Conservation (phyloP, 805 yeast species). For the Saccharomycopsis sp. region DNA sequence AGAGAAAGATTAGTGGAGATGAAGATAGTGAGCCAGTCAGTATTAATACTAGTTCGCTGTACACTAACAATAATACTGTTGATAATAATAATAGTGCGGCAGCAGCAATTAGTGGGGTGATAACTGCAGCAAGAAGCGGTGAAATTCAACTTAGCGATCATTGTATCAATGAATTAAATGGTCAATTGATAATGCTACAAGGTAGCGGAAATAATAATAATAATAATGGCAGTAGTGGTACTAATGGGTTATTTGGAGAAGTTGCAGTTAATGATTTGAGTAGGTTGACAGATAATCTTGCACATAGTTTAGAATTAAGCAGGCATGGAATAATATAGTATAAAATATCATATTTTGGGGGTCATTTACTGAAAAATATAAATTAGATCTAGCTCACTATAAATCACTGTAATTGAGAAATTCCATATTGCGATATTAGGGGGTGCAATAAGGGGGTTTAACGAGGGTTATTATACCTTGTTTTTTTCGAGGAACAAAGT, state of each 20-base stretch:
- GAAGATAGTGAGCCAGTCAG: conserved; percentile 1
- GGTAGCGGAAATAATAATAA: neutral
- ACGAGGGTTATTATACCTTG: no score
- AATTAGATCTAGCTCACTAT: no score
- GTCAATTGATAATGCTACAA: conserved; percentile 6
- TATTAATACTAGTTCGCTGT: neutral
- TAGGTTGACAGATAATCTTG: neutral
- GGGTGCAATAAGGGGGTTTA: no score
- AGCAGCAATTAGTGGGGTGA: conserved; percentile 11
- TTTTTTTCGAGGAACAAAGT: no score
- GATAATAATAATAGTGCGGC: neutral
- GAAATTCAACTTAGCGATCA: conserved; percentile 24
- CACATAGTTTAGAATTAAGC: conserved; percentile 5
- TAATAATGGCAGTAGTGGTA: conserved; percentile 1
- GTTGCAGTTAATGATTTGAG: conserved; percentile 4
- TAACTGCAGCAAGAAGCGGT: conserved; percentile 20
- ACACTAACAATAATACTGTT: neutral
- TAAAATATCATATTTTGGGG: no score
- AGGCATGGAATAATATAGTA: no score
- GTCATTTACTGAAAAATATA: no score
- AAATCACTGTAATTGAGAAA: no score
- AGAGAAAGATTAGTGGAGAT: conserved; percentile 16
- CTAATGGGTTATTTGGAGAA: no score
- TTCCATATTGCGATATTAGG: no score
- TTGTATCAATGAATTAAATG: conserved; percentile 28